Evolutionary conservation across 768 basidiomycete genomes (phyloP), one percentile per base, ranked within the genome.

Genomic region (Boletus bicolor): DNA sequence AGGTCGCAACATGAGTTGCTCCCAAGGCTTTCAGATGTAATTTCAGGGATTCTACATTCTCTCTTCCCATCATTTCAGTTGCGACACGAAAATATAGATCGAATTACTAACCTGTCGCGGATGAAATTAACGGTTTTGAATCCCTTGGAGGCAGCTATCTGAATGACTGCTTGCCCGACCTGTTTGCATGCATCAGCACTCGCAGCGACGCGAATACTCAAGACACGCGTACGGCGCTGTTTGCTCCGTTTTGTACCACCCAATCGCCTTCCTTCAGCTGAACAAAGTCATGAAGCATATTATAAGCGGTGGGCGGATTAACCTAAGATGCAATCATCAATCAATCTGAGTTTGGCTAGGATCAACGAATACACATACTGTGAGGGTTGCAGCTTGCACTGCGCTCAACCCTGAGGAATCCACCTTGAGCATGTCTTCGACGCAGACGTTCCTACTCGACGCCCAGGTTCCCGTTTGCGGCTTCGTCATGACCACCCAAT

Each of bases 141-240:
- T 7, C 87, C 86, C 47, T 76, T 78, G 15, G 80, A 76, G 32
- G 81, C 83, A n/a, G 91, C 90, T 38, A 95, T 86, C 62, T 93
- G 91, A 47, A 93, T 90, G 24, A 93, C 88, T 0, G 85, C 84
- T 75, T 93, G 89, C 12, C 92, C 92, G 14, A 89, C 87, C 86
- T 88, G 53, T 17, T 46, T 43, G 54, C 43, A 52, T 36, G 28
- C 14, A 8, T 59, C 48, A 64, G 30, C 46, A 35, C 15, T 36
- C 15, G 10, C 39, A 39, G 19, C 12, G 8, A 43, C n/a, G 49
- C 35, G 10, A 44, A 35, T 4, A 44, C 10, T 9, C 24, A 10
- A n/a, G 11, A 51, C 24, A 49, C 15, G 72, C 84, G 46, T 55
- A 91, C 91, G 19, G 89, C 87, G 61, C 88, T 88, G 62, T 94